Evolutionary conservation across 352 stramenopile genomes (phyloP).

Genomic region (Elongisporangium undulatum): DNA sequence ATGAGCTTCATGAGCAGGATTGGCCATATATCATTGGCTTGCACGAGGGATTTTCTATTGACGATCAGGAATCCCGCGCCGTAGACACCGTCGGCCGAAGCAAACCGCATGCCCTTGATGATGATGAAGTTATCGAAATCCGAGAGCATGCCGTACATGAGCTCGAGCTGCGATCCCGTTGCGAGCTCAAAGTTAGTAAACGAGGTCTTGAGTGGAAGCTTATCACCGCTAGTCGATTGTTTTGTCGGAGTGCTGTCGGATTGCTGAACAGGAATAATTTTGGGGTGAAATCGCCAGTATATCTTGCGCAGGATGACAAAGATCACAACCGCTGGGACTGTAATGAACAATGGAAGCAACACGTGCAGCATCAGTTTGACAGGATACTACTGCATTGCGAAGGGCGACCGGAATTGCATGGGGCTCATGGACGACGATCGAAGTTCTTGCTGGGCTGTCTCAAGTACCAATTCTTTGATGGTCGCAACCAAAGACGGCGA

Average conservation of each 20-base stretch:
- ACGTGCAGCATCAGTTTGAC: not conserved
- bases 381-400: not conserved
- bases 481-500: not conserved
- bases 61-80: slow-evolving; percentile 30
- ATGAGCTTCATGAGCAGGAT: slow-evolving; percentile 23
- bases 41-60: slow-evolving; percentile 23
- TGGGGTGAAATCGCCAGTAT: not conserved
- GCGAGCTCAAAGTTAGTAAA: slow-evolving; percentile 15
- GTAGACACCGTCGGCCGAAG: slow-evolving; percentile 26
- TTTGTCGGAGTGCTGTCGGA: too few relatives aligned
- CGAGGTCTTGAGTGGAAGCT: too few relatives aligned
- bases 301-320: not conserved
- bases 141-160: not conserved
- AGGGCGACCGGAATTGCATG: too few relatives aligned
- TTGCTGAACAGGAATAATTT: too few relatives aligned
- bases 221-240: too few relatives aligned
- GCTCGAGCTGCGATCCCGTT: slow-evolving; percentile 11
- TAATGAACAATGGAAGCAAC: not conserved
- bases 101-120: slow-evolving; percentile 30
- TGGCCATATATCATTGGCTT: slow-evolving; percentile 13
- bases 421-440: not conserved
- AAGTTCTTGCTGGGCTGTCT: not conserved
- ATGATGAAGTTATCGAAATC: slow-evolving; percentile 4
- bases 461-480: not conserved
- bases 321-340: not conserved